Conservation (phyloP, 2,329 filamentous ascomycete species). For the Fusarium sp. region DNA sequence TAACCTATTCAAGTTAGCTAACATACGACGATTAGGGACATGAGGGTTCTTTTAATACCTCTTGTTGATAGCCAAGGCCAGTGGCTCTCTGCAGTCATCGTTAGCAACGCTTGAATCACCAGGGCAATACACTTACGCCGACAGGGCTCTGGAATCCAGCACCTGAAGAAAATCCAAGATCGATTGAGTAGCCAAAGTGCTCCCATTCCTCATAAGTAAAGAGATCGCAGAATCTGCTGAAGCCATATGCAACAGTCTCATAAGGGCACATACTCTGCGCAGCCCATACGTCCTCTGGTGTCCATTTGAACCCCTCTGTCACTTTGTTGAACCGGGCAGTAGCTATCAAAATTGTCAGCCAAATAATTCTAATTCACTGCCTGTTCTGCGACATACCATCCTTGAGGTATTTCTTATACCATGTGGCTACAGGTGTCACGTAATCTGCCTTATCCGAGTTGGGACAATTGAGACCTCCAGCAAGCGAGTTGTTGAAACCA, state of each 20-base stretch:
- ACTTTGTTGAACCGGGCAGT: constrained; percentile 68
- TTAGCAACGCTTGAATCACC: not conserved
- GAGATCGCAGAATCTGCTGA: constrained; percentile 77
- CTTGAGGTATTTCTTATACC: constrained; percentile 72
- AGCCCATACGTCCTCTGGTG: constrained; percentile 70
- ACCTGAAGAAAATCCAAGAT: constrained; percentile 72
- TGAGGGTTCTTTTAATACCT: too few species aligned
- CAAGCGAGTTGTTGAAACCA: constrained; percentile 76
- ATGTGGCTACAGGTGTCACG: constrained; percentile 65
- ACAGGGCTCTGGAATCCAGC: constrained; percentile 73
- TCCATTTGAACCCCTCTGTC: constrained; percentile 71
- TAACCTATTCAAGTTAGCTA: too few species aligned
- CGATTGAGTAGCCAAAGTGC: constrained; percentile 76
- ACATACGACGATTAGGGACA: too few species aligned
- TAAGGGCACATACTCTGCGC: constrained; percentile 81
- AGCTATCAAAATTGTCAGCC: constrained; percentile 53
- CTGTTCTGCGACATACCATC: constrained; percentile 56
- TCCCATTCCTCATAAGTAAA: constrained; percentile 82
- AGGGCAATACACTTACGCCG: constrained; percentile 56
- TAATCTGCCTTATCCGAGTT: constrained; percentile 67
- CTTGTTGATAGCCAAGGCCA: constrained; percentile 79
- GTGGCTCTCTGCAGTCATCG: constrained; percentile 64
- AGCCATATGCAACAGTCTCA: constrained; percentile 81
- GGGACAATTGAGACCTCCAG: constrained; percentile 74
- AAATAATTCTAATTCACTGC: not conserved